Evolutionary conservation across 2,329 filamentous ascomycete genomes (phyloP), one percentile per base, ranked within the genome.

Genomic region (Ophiobolus disseminans): DNA sequence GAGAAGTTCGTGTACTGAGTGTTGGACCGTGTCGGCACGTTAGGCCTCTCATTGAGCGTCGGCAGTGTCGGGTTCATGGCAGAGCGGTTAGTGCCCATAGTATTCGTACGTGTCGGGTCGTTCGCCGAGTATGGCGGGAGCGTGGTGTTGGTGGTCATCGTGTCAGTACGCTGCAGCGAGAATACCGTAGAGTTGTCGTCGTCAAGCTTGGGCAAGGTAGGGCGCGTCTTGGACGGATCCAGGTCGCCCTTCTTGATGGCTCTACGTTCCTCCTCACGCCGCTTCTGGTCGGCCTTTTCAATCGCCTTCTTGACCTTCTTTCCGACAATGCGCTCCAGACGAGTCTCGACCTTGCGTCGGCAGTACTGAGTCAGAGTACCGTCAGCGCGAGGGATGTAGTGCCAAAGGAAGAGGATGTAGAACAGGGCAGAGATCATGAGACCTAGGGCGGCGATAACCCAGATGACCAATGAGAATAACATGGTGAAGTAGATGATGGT

Each of bases 381-480:
- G 65, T 97, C 91, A 9, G 85, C 80, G 26, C 83, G 82, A 1
- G 92, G 91, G 53, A 99, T 93, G 75, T 93, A 94, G 73, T 94
- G 89, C 83, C 89, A 96, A 5, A 99, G 81, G 73, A 96, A 99
- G 63, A 90, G 84, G 28, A 96, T 73, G 74, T 96, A 97, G 51
- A 96, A 86, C 1, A 95, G 63, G 17, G 86, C 77, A 0, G 90
- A 91, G 8, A 89, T 68, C n/a, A 93, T 76, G 40, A 97, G 80
- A 47, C 78, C 81, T 44, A 97, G 69, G 5, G 89, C 83, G 0
- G 89, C 88, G 61, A 97, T 86, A 11, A 91, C 80, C 93, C 93
- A 97, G 60, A 97, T 85, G 45, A 97, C 71, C 17, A 96, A 73
- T 3, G 93, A 97, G 75, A 96, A 97, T 55, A 91, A 77, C 94